A percentile compares a stretch with the other conserved stretches of the same genome.
phyloP scores from a whole-genome alignment of 208 protist genomes.

The Leishmania gerbilli region DNA sequence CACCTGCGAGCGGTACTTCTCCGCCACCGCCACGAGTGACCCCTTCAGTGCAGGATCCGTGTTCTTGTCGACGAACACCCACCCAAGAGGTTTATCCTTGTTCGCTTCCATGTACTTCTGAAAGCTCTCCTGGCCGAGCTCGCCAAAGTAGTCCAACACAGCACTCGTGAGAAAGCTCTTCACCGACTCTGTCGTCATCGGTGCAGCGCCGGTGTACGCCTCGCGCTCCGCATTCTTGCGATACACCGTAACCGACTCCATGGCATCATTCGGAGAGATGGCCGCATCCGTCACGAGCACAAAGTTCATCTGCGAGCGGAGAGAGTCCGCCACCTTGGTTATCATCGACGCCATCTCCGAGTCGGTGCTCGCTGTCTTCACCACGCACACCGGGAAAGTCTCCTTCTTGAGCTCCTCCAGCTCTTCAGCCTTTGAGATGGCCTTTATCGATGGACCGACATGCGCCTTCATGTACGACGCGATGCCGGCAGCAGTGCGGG shows the following conservation, averaged over 20 bases:
- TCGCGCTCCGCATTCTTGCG: constrained; percentile 47
- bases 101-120: constrained; percentile 61
- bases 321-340: constrained; percentile 28
- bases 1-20: constrained; percentile 71
- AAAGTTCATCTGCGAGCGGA: constrained; percentile 60
- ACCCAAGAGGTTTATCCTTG: constrained; percentile 51
- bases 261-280: constrained; percentile 45
- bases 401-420: constrained; percentile 70
- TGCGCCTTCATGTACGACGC: constrained; percentile 64
- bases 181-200: constrained; percentile 40
- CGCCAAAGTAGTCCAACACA: constrained; percentile 58
- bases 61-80: constrained; percentile 68
- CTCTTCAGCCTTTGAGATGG: constrained; percentile 41
- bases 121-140: constrained; percentile 70
- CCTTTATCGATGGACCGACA: constrained; percentile 43
- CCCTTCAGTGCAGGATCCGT: constrained; percentile 26
- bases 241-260: constrained; percentile 73
- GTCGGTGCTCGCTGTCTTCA: constrained; percentile 48
- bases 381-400: constrained; percentile 43
- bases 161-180: constrained; percentile 59
- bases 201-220: constrained; percentile 38
- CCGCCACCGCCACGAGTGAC: constrained; percentile 49
- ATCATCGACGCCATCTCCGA: constrained; percentile 42
- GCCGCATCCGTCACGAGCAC: constrained; percentile 57
- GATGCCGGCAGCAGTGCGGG: constrained; percentile 59